Base-by-base conservation (phyloP, 495 filamentous ascomycete species). In the Annulohypoxylon maeteangense region DNA sequence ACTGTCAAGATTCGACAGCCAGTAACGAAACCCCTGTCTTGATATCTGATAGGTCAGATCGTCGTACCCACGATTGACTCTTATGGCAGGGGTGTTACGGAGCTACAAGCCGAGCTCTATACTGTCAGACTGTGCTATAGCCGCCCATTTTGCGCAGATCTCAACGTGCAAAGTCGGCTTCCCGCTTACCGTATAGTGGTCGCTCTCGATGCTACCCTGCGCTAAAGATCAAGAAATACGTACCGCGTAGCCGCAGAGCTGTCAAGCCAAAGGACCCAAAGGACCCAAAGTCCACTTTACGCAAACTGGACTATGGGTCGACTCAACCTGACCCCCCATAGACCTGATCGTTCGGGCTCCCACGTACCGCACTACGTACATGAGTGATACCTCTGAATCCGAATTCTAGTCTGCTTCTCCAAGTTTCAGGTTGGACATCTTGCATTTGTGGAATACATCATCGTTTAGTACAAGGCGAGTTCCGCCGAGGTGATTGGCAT, bases 371-470 rank as follows among this genome's bases (percentile, higher is more conserved):
- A 50, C 31, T 57, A 74, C 48, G 42, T 60, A 70, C 56, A 65
- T 65, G 61, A 57, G 45, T 61, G 45, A 34, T 70, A 57, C 62
- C 58, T 61, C 23, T 65, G 58, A 36, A 58, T 64, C 58, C 55
- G 58, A 73, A 65, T 72, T 69, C 53, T 74, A 56, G 42, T 67
- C 8, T 56, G 2, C 32, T 71, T 73, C 75, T 62, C 72, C 75
- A 77, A 71, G 75, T 77, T 77, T 77, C 75, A 77, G 75, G 75
- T 77, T 71, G 55, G 25, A 20, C 72, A 61, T 25, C 65, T 65
- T 71, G 75, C 75, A 75, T 70, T 42, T 65, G 29, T 16, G 31
- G 51, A 67, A 70, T 70, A 74, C 75, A 78, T 76, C 73, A 72
- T 77, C 62, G 67, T 70, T 67, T 75, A 65, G 45, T 61, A 29